Evolutionary conservation across 2,329 filamentous ascomycete genomes (phyloP).

Genomic region (Biscogniauxia marginata): DNA sequence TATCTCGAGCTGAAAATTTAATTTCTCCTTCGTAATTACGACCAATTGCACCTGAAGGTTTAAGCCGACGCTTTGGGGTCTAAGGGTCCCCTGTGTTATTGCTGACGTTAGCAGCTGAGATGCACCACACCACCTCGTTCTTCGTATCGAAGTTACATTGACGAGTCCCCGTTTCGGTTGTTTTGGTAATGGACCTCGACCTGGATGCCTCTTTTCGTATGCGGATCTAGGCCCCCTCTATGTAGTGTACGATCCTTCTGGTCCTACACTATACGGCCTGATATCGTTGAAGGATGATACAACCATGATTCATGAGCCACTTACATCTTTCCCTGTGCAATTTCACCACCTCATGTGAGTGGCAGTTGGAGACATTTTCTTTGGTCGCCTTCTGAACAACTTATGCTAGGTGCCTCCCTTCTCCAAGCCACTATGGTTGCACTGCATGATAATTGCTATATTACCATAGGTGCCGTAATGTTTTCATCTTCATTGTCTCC

Average conservation of each 20-base stretch:
- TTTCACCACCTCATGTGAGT: background rate
- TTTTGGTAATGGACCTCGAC: too few species aligned
- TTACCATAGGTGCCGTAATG: background rate
- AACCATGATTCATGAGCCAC: background rate
- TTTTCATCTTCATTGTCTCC: background rate
- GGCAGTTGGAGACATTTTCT: too few species aligned
- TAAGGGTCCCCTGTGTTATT: background rate
- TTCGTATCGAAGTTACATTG: too few species aligned
- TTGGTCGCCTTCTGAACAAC: background rate
- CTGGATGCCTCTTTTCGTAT: background rate
- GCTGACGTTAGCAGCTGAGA: background rate
- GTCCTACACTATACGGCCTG: background rate
- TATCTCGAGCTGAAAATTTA: background rate
- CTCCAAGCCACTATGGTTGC: background rate
- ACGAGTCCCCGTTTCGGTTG: too few species aligned
- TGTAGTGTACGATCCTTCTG: background rate
- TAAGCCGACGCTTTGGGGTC: background rate
- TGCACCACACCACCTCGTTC: background rate
- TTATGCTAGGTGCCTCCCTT: background rate
- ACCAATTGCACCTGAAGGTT: background rate
- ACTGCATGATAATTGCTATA: background rate
- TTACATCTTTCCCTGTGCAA: background rate
- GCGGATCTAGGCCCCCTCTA: background rate
- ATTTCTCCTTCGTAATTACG: background rate
- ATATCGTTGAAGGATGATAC: background rate